Evolutionary conservation across 2,329 filamentous ascomycete species (phyloP).

Genomic region (Pseudonectria foliicola): DNA sequence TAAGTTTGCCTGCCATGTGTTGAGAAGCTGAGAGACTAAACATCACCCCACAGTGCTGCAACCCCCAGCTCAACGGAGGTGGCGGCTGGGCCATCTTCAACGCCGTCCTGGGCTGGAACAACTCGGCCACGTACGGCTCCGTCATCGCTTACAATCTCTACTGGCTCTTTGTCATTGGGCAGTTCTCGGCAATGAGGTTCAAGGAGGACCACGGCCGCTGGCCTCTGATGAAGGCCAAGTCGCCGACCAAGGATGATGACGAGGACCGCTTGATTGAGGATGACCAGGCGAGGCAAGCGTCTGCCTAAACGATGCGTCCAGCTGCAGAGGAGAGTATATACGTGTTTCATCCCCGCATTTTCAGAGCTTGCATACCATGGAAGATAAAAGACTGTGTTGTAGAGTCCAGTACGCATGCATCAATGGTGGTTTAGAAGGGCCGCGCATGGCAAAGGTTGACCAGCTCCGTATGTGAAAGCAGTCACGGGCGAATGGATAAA

Average conservation of each 20-base stretch:
- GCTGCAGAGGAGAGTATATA: no score
- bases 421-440: no score
- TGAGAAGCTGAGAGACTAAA: background rate
- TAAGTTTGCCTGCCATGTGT: slow-evolving; percentile 31
- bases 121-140: slow-evolving; percentile 80
- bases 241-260: slow-evolving; percentile 6
- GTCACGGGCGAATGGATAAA: no score
- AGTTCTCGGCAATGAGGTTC: slow-evolving; percentile 59
- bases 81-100: slow-evolving; percentile 86
- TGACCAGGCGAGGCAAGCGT: no score
- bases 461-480: no score
- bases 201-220: slow-evolving; percentile 51
- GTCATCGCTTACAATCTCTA: slow-evolving; percentile 84
- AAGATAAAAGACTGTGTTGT: no score
- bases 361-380: no score
- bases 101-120: slow-evolving; percentile 77
- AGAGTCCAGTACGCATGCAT: no score
- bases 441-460: no score
- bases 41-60: slow-evolving; percentile 58
- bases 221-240: slow-evolving; percentile 34
- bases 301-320: no score
- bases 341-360: no score
- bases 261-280: slow-evolving; percentile 7
- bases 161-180: slow-evolving; percentile 71
- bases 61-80: slow-evolving; percentile 62